Base-by-base conservation (phyloP, 306 rosid genomes). In the Lathyrus sativus region DNA sequence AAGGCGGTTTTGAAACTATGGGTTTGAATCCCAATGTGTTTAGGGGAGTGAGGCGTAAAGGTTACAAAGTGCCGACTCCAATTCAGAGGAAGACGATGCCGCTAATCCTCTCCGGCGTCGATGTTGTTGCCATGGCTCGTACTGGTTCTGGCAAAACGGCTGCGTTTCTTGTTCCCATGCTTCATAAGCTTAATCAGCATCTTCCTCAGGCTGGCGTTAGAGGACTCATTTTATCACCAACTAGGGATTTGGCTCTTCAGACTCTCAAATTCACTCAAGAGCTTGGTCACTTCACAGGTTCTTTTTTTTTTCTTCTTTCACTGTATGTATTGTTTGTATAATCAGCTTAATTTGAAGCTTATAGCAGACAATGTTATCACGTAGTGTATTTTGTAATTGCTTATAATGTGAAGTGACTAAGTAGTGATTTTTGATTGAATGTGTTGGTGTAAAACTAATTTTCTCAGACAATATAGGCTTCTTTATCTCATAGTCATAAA, bases 61-160 rank as follows among this genome's bases (percentile, higher is more conserved):
- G 98, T 6, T 90, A 92, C 82, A 80, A 51, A 63, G 91, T 92
- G 12, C 98, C 98, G 55, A 90, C 98, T 18, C 98, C 96, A 2
- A 92, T 92, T 46, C 98, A 92, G 87, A 78, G 98, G 69, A 90
- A 92, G 51, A 92, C 96, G 7, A 88, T 92, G 96, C 98, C 98
- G 0, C 80, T 88, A 56, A 92, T 92, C 57, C 91, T 92, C 45
- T 77, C 92, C 7, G 98, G 98, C 4, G 33, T 75, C 13, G 98
- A 92, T 43, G 96, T 92, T 5, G 96, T 92, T 5, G 96, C 98
- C 74, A 92, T 92, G 98, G 98, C 98, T 62, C 89, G 98, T 7
- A 92, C 98, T 0, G 96, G 96, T 8, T 92, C 98, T 0, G 96
- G 98, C n/a, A 92, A 92, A 68, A 92, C 96, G 22, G 96, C 98